These are phyloP conservation scores for Phytophthora vignae DNA, from an alignment of 352 stramenopile genomes.

Conservation along the genomic window DNA sequence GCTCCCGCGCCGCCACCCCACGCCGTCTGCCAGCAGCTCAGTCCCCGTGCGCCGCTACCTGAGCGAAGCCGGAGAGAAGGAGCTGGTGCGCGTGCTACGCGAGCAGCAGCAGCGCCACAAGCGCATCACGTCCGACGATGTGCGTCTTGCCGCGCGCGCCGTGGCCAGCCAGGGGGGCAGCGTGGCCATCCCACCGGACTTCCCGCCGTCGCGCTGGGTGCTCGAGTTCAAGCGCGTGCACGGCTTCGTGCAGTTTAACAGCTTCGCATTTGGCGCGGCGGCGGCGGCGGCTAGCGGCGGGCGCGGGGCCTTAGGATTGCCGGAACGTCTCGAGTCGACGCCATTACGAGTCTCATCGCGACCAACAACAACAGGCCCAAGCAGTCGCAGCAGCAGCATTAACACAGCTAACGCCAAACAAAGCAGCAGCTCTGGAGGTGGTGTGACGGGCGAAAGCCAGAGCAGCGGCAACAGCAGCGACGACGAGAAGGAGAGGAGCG, in stretches of 20 bases:
- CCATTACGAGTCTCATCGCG: background rate
- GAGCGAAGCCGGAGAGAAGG: constrained; percentile 44
- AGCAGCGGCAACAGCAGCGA: constrained; percentile 16
- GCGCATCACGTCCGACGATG: constrained; percentile 59
- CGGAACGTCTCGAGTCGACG: constrained; percentile 22
- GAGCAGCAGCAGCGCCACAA: constrained; percentile 53
- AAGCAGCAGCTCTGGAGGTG: background rate
- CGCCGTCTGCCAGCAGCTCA: background rate
- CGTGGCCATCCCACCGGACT: constrained; percentile 48
- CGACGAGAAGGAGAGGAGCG: constrained; percentile 20
- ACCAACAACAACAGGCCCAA: background rate
- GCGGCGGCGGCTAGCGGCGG: background rate
- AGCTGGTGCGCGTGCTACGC: constrained; percentile 42
- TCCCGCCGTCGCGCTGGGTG: constrained; percentile 59
- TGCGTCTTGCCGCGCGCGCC: constrained; percentile 52
- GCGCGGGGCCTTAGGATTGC: constrained; percentile 1
- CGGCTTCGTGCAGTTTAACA: constrained; percentile 50
- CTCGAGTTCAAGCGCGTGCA: constrained; percentile 57
- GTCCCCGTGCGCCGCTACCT: constrained; percentile 24
- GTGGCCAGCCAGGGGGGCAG: constrained; percentile 50
- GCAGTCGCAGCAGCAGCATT: background rate
- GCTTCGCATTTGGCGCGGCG: constrained; percentile 28
- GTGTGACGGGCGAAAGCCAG: constrained; percentile 13
- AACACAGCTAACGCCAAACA: constrained; percentile 4
- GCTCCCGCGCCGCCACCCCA: background rate